Base-by-base conservation (phyloP, 2,329 filamentous ascomycete genomes). In the Daldinia eschscholtzii region DNA sequence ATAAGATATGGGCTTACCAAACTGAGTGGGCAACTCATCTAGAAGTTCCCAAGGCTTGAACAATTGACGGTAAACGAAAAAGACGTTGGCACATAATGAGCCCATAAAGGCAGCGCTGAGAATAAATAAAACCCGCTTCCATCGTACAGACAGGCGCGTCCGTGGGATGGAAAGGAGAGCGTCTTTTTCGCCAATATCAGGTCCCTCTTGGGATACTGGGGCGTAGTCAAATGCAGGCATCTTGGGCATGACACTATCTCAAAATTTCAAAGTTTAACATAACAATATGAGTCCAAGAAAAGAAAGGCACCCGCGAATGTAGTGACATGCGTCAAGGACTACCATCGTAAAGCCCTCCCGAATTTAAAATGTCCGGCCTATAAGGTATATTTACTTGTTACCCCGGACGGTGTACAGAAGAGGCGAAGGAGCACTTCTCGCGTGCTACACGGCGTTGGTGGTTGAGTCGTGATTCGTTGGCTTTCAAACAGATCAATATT, bases 81-180 rank as follows among this genome's bases (percentile, higher is more conserved):
- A 61, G 6, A 66, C 12, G 20, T 72, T 70, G 46, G 33, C 50
- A 35, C 46, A 57, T 33, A 70, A 28, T 15, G 67, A 72, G 42
- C 2, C 48, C 13, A 64, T 1, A 20, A 72, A 56, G 10, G 58
- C 28, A 18, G 52, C 15, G 35, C 52, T 15, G 61, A 72, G 41
- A 26, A 60, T 20, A 18, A 48, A n/a, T 6, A 42, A 61, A 33
- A 33, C 37, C 1, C 37, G 35, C 9, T 15, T 52, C 33, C 37
- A 18, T 33, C 18, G 37, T 26, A 33, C 10, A 23, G 55, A 57
- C 6, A 30, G 73, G 68, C 26, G 69, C 71, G 65, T 65, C 73
- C 3, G n/a, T 18, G n/a, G 4, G 41, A 42, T 42, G n/a, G 4
- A n/a, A 42, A 42, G n/a, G 41, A 42, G 18, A 18, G 18, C n/a